Conservation (phyloP, 305 asterid species). For the Withania somnifera region DNA sequence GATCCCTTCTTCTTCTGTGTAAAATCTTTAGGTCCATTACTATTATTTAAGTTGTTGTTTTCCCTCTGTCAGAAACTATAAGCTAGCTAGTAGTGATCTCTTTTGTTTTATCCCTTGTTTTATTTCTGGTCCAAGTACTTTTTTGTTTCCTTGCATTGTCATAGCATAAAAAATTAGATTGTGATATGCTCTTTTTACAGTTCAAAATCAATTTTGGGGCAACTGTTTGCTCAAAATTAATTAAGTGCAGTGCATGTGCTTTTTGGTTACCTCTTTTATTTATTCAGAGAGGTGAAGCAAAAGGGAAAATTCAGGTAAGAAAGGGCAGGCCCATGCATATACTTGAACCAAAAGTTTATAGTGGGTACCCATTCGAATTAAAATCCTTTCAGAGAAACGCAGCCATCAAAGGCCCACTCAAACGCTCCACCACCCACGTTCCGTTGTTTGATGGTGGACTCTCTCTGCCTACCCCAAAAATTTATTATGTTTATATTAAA, state of each 20-base stretch:
- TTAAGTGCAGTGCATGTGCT: background rate
- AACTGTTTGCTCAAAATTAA: background rate
- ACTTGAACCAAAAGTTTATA: conserved; percentile 14
- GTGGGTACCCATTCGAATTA: conserved; percentile 28
- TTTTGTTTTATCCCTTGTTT: background rate
- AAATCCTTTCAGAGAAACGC: conserved; percentile 22
- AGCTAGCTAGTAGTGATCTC: background rate
- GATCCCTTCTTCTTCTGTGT: background rate
- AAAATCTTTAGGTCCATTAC: background rate
- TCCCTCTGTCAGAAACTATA: background rate
- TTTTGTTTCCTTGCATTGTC: background rate
- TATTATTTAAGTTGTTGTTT: background rate
- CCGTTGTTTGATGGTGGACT: conserved; percentile 14
- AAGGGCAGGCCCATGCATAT: conserved; percentile 6
- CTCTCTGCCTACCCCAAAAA: background rate
- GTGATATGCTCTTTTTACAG: background rate
- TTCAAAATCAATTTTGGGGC: background rate
- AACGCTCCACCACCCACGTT: conserved; percentile 2
- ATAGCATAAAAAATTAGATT: background rate
- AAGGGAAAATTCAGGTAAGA: conserved; percentile 7
- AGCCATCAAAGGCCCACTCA: conserved; percentile 27
- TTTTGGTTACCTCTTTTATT: background rate
- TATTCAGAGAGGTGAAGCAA: background rate
- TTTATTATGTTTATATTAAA: no score
- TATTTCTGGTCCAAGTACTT: background rate